Conservation (phyloP, 768 basidiomycete genomes). For the Amyloporia xantha region DNA sequence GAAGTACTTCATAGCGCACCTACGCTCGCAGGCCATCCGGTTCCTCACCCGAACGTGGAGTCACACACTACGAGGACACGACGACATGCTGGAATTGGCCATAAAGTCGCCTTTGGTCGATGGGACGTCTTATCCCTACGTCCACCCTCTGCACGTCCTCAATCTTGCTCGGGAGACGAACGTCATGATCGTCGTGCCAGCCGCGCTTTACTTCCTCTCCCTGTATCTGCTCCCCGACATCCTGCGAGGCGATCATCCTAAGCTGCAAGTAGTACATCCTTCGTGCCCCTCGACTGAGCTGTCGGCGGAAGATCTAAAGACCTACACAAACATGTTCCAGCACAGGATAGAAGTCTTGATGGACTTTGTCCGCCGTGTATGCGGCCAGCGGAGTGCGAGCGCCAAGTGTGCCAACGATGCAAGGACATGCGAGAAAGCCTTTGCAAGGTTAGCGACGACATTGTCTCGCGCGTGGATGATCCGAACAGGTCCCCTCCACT, state of each 20-base stretch:
- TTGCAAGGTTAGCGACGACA: constrained; percentile 35
- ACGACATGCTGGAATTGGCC: constrained; percentile 47
- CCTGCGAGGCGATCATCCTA: constrained; percentile 44
- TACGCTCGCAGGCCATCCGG: constrained; percentile 45
- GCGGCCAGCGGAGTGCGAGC: constrained; percentile 22
- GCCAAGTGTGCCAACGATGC: constrained; percentile 23
- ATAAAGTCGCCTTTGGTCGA: constrained; percentile 34
- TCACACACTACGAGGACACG: constrained; percentile 47
- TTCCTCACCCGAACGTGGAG: constrained; percentile 46
- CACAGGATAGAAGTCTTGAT: constrained; percentile 41
- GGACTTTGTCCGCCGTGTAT: constrained; percentile 41
- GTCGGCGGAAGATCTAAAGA: constrained; percentile 34
- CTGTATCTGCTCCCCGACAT: constrained; percentile 46
- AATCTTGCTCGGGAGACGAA: constrained; percentile 49
- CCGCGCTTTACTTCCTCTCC: constrained; percentile 52
- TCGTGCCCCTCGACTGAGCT: constrained; percentile 43
- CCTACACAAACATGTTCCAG: constrained; percentile 54
- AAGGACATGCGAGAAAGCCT: constrained; percentile 34
- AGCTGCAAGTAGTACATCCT: constrained; percentile 41
- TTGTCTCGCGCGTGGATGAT: constrained; percentile 42
- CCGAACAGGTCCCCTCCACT: constrained; percentile 48
- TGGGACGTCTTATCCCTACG: constrained; percentile 48
- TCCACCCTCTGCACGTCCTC: constrained; percentile 52
- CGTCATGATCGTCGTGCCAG: constrained; percentile 39
- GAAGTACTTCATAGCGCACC: constrained; percentile 50